Conservation (phyloP, 2,329 filamentous ascomycete species). For the Xylariaceae sp. region DNA sequence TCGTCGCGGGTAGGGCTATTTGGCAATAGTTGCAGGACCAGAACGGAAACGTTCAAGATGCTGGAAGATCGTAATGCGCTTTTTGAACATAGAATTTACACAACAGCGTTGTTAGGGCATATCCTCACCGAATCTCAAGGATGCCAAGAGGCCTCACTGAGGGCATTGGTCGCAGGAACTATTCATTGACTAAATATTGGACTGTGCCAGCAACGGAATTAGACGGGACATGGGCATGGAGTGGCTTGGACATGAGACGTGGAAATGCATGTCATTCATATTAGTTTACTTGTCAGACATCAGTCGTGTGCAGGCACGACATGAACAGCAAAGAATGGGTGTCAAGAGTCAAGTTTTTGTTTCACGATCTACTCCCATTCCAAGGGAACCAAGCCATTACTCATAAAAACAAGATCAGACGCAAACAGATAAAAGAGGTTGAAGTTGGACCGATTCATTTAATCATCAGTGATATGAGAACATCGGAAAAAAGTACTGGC, state of each 20-base stretch:
- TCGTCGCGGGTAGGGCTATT: neutral
- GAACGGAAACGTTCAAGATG: neutral
- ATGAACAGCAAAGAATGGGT: slow-evolving; percentile 14
- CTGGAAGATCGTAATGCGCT: neutral
- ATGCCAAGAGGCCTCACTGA: neutral
- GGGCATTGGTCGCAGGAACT: neutral
- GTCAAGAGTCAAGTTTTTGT: slow-evolving; percentile 4
- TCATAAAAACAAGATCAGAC: no score
- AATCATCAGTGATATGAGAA: neutral
- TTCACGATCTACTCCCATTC: no score
- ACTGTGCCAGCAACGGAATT: slow-evolving; percentile 3
- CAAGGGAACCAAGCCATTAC: no score
- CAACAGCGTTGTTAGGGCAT: neutral
- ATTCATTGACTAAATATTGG: neutral
- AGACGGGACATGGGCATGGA: slow-evolving; percentile 9
- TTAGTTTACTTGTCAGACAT: neutral
- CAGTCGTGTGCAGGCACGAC: slow-evolving; percentile 7
- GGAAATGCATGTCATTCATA: neutral
- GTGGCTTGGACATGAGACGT: slow-evolving; percentile 11
- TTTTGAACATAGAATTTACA: slow-evolving; percentile 16
- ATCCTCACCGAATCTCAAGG: neutral
- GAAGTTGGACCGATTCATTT: neutral
- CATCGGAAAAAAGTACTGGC: neutral
- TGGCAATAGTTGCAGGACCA: neutral
- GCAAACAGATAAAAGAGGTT: no score